These are phyloP conservation scores for Coemansia sp. DNA, from an alignment of 192 early-diverging fungal species.

Conservation along the genomic window DNA sequence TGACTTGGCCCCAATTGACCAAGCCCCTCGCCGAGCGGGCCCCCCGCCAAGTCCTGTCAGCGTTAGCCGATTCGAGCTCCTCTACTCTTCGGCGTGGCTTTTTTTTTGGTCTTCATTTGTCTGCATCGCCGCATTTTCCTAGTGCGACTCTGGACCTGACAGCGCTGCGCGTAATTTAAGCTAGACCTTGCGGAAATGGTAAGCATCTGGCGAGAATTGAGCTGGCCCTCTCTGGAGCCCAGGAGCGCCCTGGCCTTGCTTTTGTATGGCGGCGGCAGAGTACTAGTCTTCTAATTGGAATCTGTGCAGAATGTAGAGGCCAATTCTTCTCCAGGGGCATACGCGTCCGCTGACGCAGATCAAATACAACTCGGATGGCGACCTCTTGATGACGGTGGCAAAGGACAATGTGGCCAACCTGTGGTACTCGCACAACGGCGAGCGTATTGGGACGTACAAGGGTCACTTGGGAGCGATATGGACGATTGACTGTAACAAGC, in stretches of 20 bases:
- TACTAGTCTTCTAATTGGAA: too few species aligned
- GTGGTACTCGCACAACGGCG: conserved; percentile 98
- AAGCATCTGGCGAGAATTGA: too few species aligned
- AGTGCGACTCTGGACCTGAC: too few species aligned
- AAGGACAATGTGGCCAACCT: conserved; percentile 93
- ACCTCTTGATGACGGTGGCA: conserved; percentile 89
- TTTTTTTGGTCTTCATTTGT: not conserved
- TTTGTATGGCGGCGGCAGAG: too few species aligned
- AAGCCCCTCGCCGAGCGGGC: too few species aligned
- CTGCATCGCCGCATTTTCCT: too few species aligned
- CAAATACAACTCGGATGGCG: conserved; percentile 97
- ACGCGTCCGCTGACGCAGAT: conserved; percentile 93
- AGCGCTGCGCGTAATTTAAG: too few species aligned
- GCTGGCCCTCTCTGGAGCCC: too few species aligned
- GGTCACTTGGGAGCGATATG: conserved; percentile 94
- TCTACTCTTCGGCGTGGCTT: not conserved
- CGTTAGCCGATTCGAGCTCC: not conserved
- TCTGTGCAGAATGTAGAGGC: conserved; percentile 49
- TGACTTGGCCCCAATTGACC: too few species aligned
- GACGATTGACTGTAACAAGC: conserved; percentile 90
- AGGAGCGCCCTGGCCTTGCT: too few species aligned
- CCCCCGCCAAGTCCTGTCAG: too few species aligned
- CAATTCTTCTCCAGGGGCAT: conserved; percentile 96
- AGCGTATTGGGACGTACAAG: conserved; percentile 87
- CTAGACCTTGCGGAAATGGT: not conserved